Percentiles rank a stretch among this genome's conserved stretches.
phyloP scores from a whole-genome alignment of 2,329 filamentous ascomycete genomes.

The Calonectria pseudoreteaudii region DNA sequence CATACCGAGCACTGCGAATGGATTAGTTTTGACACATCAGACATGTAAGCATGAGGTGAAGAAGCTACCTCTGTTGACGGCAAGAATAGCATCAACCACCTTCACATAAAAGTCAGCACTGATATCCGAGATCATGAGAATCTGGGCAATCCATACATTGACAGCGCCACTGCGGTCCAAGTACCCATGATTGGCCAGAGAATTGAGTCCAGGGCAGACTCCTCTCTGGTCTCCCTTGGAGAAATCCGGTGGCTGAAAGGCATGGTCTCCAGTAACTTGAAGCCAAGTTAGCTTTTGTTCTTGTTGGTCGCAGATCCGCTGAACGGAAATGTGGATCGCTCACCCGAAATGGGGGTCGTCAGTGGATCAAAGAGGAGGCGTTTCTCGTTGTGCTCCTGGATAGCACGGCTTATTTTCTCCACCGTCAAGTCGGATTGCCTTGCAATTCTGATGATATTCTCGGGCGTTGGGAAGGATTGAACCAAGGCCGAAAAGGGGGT shows the following conservation, averaged over 20 bases:
- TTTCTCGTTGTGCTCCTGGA: not conserved
- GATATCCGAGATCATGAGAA: too few species aligned
- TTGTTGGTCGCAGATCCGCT: not conserved
- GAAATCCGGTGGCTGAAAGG: not conserved
- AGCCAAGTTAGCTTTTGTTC: not conserved
- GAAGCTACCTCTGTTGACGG: not conserved
- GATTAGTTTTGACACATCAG: not conserved
- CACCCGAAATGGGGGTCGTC: not conserved
- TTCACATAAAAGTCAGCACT: not conserved
- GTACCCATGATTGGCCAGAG: constrained; percentile 1
- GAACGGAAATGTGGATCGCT: not conserved
- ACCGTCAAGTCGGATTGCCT: not conserved
- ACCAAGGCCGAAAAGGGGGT: not conserved
- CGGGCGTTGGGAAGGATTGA: not conserved
- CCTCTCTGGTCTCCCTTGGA: constrained; percentile 3
- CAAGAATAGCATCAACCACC: not conserved
- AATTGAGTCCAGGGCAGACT: not conserved
- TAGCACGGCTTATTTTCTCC: not conserved
- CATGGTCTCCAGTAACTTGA: not conserved
- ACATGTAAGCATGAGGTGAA: rapidly evolving
- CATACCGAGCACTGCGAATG: not conserved
- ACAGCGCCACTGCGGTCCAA: not conserved
- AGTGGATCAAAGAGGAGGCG: not conserved
- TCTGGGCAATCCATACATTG: not conserved
- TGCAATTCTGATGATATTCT: not conserved